These are phyloP conservation scores for Pisolithus tinctorius DNA, from an alignment of 768 basidiomycete genomes.

Conservation along the genomic window DNA sequence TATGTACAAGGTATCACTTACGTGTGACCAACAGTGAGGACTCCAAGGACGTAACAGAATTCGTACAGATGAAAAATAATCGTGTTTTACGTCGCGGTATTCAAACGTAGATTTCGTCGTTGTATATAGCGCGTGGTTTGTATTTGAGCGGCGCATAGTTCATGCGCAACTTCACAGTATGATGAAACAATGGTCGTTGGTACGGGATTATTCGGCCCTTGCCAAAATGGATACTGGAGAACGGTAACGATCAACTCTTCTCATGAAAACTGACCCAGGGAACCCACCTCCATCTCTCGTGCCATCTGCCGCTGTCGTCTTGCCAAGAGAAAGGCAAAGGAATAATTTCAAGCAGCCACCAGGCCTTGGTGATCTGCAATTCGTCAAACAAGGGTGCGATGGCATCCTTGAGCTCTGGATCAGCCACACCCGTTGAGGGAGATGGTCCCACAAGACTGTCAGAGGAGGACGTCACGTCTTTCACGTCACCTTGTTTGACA, in stretches of 20 bases:
- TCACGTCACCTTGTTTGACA: background rate
- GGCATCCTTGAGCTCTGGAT: constrained; percentile 22
- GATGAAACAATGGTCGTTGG: constrained; percentile 50
- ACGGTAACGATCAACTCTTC: background rate
- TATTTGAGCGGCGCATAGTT: constrained; percentile 43
- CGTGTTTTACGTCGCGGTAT: background rate
- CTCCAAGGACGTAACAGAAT: background rate
- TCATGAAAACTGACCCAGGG: background rate
- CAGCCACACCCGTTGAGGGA: background rate
- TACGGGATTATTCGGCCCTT: constrained; percentile 46
- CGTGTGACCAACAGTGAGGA: too few species aligned
- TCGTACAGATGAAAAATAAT: background rate
- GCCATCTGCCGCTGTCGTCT: constrained; percentile 49
- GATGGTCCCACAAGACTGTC: background rate
- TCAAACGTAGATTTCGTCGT: constrained; percentile 39
- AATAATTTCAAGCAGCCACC: constrained; percentile 73
- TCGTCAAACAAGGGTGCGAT: constrained; percentile 49
- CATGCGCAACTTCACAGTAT: constrained; percentile 57
- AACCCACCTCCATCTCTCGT: constrained; percentile 47
- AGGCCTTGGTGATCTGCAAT: constrained; percentile 36
- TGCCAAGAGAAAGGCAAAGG: constrained; percentile 52
- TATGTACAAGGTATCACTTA: too few species aligned
- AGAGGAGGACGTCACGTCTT: background rate
- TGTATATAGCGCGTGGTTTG: constrained; percentile 51
- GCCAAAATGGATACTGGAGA: constrained; percentile 40